These are phyloP conservation scores for Sherardia arvensis DNA, from an alignment of 257 asterid genomes.

Conservation along the genomic window DNA sequence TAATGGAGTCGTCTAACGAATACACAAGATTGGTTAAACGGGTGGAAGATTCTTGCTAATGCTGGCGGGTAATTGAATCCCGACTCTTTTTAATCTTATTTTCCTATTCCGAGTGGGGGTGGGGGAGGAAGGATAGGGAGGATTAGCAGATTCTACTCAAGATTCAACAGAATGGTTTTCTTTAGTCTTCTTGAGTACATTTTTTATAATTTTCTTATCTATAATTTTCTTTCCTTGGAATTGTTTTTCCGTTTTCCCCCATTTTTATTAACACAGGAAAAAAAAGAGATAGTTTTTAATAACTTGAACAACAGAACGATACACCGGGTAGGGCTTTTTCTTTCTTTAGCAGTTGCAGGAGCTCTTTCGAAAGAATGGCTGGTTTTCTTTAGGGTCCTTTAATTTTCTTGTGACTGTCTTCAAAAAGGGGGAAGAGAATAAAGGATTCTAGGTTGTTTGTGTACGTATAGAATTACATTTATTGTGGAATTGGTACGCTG, in stretches of 20 bases:
- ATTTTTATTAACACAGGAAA: constrained; percentile 29
- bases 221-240: constrained; percentile 29
- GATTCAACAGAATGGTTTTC: constrained; percentile 41
- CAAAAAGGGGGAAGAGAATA: constrained; percentile 26
- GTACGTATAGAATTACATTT: constrained; percentile 32
- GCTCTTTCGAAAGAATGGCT: constrained; percentile 24
- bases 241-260: constrained; percentile 30
- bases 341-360: constrained; percentile 23
- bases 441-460: constrained; percentile 23
- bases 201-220: constrained; percentile 23
- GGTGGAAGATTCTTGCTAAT: constrained; percentile 50
- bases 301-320: constrained; percentile 31
- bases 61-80: constrained; percentile 43
- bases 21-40: constrained; percentile 36
- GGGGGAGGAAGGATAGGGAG: constrained; percentile 39
- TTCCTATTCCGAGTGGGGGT: constrained; percentile 26
- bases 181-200: constrained; percentile 40
- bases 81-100: constrained; percentile 28
- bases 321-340: constrained; percentile 24
- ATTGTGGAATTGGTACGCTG: constrained; percentile 27
- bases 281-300: constrained; percentile 43
- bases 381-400: constrained; percentile 26
- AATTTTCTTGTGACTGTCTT: constrained; percentile 29
- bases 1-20: constrained; percentile 19
- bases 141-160: constrained; percentile 43